phyloP scores from a whole-genome alignment of 2,329 filamentous ascomycete species.

The Apiospora kogelbergensis region DNA sequence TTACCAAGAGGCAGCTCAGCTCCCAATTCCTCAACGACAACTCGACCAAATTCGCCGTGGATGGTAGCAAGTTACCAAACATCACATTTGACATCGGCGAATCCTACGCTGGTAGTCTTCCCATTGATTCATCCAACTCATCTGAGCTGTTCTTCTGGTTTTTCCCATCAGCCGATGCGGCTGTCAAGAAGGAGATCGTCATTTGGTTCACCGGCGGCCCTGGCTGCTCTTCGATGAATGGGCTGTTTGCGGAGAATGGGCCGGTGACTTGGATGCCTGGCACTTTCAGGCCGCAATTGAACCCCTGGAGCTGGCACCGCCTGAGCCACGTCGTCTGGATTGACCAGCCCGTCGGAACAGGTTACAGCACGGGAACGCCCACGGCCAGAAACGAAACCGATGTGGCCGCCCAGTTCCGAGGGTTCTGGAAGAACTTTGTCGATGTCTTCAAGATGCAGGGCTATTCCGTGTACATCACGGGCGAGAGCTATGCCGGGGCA shows the following conservation, averaged over 20 bases:
- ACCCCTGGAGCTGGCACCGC: conserved; percentile 71
- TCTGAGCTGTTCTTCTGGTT: conserved; percentile 55
- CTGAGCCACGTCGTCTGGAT: conserved; percentile 77
- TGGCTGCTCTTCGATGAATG: conserved; percentile 63
- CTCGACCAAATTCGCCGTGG: conserved; percentile 49
- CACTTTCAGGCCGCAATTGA: conserved; percentile 64
- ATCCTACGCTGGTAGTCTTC: conserved; percentile 57
- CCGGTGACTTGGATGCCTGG: conserved; percentile 72
- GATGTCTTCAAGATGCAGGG: conserved; percentile 51
- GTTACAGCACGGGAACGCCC: conserved; percentile 65
- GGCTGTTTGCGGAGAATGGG: conserved; percentile 75
- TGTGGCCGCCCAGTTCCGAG: conserved; percentile 69
- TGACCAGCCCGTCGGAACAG: conserved; percentile 67
- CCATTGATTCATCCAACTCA: conserved; percentile 46
- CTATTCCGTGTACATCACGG: conserved; percentile 53
- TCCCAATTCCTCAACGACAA: conserved; percentile 14
- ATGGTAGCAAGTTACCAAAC: conserved; percentile 63
- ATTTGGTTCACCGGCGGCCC: conserved; percentile 55
- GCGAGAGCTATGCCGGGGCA: conserved; percentile 52
- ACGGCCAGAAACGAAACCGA: conserved; percentile 67
- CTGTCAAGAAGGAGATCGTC: conserved; percentile 48
- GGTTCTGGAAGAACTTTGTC: conserved; percentile 67
- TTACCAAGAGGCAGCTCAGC: conserved; percentile 7
- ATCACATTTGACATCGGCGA: conserved; percentile 64
- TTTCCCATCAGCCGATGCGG: conserved; percentile 48